These are phyloP conservation scores for Puccinia novopanici DNA, from an alignment of 1,284 basidiomycete genomes.

Conservation along the genomic window DNA sequence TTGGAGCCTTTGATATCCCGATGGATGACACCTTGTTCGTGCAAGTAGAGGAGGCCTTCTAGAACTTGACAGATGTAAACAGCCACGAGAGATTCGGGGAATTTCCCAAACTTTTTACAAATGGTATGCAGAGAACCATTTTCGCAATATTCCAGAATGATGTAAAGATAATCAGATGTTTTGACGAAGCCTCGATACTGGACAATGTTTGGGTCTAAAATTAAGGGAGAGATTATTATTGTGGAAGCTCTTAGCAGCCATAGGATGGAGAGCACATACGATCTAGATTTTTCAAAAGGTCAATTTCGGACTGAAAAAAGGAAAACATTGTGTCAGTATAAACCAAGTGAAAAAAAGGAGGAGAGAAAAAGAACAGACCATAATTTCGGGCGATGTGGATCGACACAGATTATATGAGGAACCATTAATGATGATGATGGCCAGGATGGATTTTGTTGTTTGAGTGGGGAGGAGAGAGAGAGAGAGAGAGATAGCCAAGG, in stretches of 20 bases:
- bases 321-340: slow-evolving; percentile 19
- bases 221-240: neutral
- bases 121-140: slow-evolving; percentile 95
- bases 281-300: slow-evolving; percentile 93
- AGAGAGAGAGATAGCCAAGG: too few species aligned
- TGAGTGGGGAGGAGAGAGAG: too few species aligned
- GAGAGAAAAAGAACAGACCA: slow-evolving; percentile 67
- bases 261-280: slow-evolving; percentile 61
- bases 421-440: too few species aligned
- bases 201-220: slow-evolving; percentile 79
- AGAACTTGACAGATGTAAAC: slow-evolving; percentile 91
- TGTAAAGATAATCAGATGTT: slow-evolving; percentile 88
- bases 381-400: slow-evolving; percentile 97
- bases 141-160: slow-evolving; percentile 93
- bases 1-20: slow-evolving; percentile 99
- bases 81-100: slow-evolving; percentile 91
- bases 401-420: too few species aligned
- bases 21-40: slow-evolving; percentile 96
- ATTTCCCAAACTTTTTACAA: slow-evolving; percentile 93
- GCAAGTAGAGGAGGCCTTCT: slow-evolving; percentile 88
- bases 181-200: slow-evolving; percentile 98
- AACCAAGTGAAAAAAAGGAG: neutral
- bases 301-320: slow-evolving; percentile 83
- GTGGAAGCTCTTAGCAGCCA: neutral
- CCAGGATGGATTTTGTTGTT: too few species aligned